Evolutionary conservation across 2,329 filamentous ascomycete genomes (phyloP).

Genomic region (Dryadomyces quercus-mongolicae): DNA sequence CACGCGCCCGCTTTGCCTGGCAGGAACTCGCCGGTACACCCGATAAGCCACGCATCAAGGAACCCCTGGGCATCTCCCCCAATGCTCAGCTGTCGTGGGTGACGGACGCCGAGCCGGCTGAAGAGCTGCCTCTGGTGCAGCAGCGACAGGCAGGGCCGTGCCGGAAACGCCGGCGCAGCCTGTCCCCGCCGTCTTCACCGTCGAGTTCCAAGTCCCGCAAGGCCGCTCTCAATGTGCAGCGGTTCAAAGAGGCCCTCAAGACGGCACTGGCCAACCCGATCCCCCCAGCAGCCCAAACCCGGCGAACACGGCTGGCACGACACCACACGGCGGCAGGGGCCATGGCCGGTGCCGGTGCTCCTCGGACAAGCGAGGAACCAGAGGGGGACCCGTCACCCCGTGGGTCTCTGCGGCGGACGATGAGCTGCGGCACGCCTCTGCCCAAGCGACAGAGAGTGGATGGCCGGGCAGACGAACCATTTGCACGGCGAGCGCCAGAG

Average conservation of each 20-base stretch:
- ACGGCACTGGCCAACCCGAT: slow-evolving; percentile 51
- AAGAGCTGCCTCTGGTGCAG: background rate
- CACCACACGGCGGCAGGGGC: slow-evolving; percentile 2
- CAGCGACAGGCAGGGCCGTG: background rate
- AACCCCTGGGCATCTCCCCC: slow-evolving; percentile 40
- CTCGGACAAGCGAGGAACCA: slow-evolving; percentile 12
- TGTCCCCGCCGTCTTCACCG: slow-evolving; percentile 61
- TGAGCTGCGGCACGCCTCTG: slow-evolving; percentile 60
- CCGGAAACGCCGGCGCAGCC: slow-evolving; percentile 57
- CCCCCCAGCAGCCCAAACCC: slow-evolving; percentile 37
- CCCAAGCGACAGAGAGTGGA: slow-evolving; percentile 56
- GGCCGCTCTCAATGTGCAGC: slow-evolving; percentile 43
- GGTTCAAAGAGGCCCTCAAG: slow-evolving; percentile 44
- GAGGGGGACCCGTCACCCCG: slow-evolving; percentile 22
- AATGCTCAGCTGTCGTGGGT: slow-evolving; percentile 52
- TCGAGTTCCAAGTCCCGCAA: slow-evolving; percentile 30
- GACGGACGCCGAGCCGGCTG: slow-evolving; percentile 18
- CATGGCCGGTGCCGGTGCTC: background rate
- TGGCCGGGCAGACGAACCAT: slow-evolving; percentile 8
- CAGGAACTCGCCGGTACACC: slow-evolving; percentile 42
- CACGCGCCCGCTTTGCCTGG: slow-evolving; percentile 41
- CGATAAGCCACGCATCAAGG: slow-evolving; percentile 19
- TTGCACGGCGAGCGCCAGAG: background rate
- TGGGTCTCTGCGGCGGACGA: slow-evolving; percentile 41
- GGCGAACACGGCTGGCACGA: slow-evolving; percentile 5